phyloP scores from a whole-genome alignment of 1,139 yeast genomes.

The Wickerhamiella infanticola region DNA sequence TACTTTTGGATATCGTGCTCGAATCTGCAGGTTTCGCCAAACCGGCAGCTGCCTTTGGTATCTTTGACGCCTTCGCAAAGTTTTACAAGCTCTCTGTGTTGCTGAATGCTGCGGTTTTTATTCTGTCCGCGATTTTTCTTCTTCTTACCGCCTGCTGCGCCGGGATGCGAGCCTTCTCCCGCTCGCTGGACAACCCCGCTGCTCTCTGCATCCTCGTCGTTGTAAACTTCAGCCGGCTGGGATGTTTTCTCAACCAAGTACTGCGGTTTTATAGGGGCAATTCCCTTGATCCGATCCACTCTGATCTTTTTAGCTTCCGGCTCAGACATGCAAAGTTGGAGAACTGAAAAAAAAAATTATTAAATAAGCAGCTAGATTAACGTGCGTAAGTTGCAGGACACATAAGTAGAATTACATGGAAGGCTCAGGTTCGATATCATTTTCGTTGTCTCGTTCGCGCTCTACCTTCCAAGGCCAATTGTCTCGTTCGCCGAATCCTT shows the following conservation, averaged over 20 bases:
- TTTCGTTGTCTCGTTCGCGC: background rate
- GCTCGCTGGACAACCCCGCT: slow-evolving; percentile 25
- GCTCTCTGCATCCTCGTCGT: slow-evolving; percentile 39
- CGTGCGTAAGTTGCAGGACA: background rate
- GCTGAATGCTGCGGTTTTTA: slow-evolving; percentile 67
- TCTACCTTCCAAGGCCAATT: slow-evolving; percentile 35
- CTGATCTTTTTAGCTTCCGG: slow-evolving; percentile 11
- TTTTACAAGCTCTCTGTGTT: slow-evolving; percentile 42
- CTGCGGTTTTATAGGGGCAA: slow-evolving; percentile 53
- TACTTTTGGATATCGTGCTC: slow-evolving; percentile 60
- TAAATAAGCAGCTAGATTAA: no score
- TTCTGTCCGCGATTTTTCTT: slow-evolving; percentile 66
- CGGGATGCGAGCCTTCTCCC: slow-evolving; percentile 29
- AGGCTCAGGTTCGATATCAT: background rate
- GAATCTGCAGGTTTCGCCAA: slow-evolving; percentile 62
- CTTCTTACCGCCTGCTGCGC: slow-evolving; percentile 32
- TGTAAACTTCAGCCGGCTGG: slow-evolving; percentile 17
- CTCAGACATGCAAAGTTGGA: background rate
- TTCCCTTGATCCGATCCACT: slow-evolving; percentile 26
- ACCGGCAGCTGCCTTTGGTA: slow-evolving; percentile 34
- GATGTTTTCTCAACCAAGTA: slow-evolving; percentile 21
- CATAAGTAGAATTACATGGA: slow-evolving; percentile 9
- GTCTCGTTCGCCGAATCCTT: slow-evolving; percentile 46
- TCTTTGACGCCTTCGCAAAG: slow-evolving; percentile 39
- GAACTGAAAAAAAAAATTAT: background rate